Evolutionary conservation across 75 land plant species (phyloP).

Genomic region (Cupressus sempervirens): DNA sequence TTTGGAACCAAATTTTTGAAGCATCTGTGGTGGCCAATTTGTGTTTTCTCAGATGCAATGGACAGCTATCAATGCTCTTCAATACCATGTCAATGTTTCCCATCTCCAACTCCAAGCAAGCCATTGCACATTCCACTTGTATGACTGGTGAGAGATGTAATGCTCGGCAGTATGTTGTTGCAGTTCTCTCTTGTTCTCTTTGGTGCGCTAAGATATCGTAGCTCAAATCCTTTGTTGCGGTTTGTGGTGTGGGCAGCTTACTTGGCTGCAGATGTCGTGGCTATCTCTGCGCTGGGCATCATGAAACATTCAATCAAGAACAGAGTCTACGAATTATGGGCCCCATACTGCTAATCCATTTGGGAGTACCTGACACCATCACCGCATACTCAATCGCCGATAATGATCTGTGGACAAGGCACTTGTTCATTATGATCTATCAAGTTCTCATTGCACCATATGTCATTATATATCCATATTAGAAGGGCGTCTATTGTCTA

Average conservation of each 20-base stretch:
- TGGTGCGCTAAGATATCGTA: not conserved
- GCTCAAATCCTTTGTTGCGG: not conserved
- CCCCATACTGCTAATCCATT: conserved; percentile 20
- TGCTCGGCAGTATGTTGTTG: conserved; percentile 2
- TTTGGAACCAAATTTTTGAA: no score
- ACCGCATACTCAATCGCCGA: conserved; percentile 28
- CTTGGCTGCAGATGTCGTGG: conserved; percentile 12
- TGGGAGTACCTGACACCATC: conserved; percentile 33
- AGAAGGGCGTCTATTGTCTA: no score
- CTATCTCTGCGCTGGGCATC: conserved; percentile 17
- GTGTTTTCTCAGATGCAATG: no score
- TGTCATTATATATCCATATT: not conserved
- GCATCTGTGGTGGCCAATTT: no score
- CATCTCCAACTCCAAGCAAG: no score
- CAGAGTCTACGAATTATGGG: conserved; percentile 13
- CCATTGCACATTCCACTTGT: no score
- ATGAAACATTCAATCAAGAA: not conserved
- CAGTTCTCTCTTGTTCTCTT: conserved; percentile 3
- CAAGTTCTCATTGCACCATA: conserved; percentile 14
- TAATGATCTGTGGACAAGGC: no score
- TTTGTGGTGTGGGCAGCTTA: conserved; percentile 9
- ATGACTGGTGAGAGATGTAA: not conserved
- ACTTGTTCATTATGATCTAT: conserved; percentile 5
- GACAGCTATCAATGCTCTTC: no score
- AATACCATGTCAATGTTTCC: no score